Percentiles rank a stretch among this genome's conserved stretches.
Evolutionary conservation across 495 filamentous ascomycete genomes (phyloP).

Genomic region (Tuber melanosporum): DNA sequence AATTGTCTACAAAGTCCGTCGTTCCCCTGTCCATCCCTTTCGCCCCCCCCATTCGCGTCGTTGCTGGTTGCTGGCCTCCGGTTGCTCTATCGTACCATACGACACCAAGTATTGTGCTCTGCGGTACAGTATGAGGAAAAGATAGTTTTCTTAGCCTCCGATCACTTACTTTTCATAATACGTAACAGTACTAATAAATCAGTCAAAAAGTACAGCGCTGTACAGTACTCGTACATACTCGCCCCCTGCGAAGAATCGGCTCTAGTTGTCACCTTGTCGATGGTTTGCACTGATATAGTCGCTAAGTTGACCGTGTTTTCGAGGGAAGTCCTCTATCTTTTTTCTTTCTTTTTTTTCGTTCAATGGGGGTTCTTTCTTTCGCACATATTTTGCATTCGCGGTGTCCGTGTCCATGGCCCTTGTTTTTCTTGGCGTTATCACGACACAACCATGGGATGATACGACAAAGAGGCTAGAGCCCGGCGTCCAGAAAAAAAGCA

Average conservation of each 20-base stretch:
- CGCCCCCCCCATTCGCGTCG: neutral
- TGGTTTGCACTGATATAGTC: neutral
- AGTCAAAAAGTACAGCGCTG: neutral
- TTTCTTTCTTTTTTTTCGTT: neutral
- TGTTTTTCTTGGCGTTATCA: neutral
- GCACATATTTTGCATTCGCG: neutral
- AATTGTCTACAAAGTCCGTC: neutral
- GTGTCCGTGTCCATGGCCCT: neutral
- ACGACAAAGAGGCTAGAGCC: neutral
- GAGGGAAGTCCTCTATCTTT: neutral
- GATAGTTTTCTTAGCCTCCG: neutral
- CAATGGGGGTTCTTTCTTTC: neutral
- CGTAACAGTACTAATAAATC: neutral
- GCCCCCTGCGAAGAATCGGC: neutral
- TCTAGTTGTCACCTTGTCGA: neutral
- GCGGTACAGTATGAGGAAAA: neutral
- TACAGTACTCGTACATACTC: neutral
- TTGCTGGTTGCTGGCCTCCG: neutral
- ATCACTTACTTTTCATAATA: neutral
- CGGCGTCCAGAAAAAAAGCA: neutral
- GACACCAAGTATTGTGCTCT: neutral
- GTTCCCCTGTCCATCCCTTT: neutral
- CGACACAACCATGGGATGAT: slow-evolving; percentile 4
- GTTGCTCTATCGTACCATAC: neutral
- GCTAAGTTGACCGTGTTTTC: neutral